Base-by-base conservation (phyloP, 129 eudicot species). In the Pulicaria dysenterica region DNA sequence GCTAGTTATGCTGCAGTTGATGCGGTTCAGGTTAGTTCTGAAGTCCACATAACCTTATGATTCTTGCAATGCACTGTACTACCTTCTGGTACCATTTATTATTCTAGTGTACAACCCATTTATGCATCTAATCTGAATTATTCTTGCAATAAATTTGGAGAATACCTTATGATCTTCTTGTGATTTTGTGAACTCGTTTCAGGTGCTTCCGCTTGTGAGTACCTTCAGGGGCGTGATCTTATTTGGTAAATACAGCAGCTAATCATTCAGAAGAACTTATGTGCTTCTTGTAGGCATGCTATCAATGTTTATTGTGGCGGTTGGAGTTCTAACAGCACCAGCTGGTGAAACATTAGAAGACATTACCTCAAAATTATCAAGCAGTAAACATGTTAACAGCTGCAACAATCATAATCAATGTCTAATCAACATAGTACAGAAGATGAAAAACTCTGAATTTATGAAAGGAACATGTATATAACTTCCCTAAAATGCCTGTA, bases 1-100 rank as follows among this genome's bases (percentile, higher is more conserved):
- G 97, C 97, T 70, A 96, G 97, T 61, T 91, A 91, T 83, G 96
- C 97, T 69, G 97, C 97, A 53, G 96, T 96, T 34, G 97, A 91
- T 79, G 87, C 96, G 12, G 96, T 88, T 75, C 93, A 91, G 95
- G 97, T 90, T 46, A 58, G 77, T 76, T 45, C 5, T 4, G 13
- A 4, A 17, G 4, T 58, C 61, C 14, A 1, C 49, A 60, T 45
- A 45, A 45, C 8, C 3, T 10, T 45, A 7, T 7, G 31, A 24
- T 2, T 45, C 49, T 45, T 45, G 3, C 8, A 45, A 45, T 11
- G 8, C 3, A 2, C 49, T 66, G 55, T 47, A 24, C 44, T 66
- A 31, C 56, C 7, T 67, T 67, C 31, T 24, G 31, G 1, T 24
- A 24, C 31, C 31, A 24, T 24, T 24, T 0, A 24, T 24, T 24